These are phyloP conservation scores for Ophiostoma australiae DNA, from an alignment of 2,329 filamentous ascomycete species.

Conservation along the genomic window DNA sequence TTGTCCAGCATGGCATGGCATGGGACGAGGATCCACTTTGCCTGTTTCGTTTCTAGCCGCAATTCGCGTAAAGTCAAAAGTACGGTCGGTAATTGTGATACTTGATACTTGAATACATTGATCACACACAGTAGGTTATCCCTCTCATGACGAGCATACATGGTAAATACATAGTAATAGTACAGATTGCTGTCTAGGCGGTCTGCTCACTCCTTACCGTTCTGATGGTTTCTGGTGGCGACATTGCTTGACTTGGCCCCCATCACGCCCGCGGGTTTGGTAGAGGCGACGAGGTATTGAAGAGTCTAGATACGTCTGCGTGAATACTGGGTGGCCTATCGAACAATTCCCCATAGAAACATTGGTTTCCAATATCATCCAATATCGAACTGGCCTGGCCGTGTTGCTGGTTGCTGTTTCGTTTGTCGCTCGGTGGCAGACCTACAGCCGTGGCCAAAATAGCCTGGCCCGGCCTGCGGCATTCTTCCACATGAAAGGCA, in stretches of 20 bases:
- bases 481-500: not conserved
- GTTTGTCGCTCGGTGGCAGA: not conserved
- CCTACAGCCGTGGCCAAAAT: constrained; percentile 4
- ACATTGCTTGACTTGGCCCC: constrained; percentile 6
- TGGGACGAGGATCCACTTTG: constrained; percentile 4
- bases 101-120: not conserved
- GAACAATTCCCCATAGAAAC: not conserved
- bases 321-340: not conserved
- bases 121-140: not conserved
- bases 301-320: no score
- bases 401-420: not conserved
- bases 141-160: not conserved
- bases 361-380: not conserved
- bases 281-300: not conserved
- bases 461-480: not conserved
- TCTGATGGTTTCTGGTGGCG: constrained; percentile 19
- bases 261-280: not conserved
- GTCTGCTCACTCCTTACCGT: constrained; percentile 6
- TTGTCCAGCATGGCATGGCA: not conserved
- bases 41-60: constrained; percentile 14
- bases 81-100: not conserved
- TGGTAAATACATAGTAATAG: not conserved
- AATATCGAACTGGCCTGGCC: not conserved
- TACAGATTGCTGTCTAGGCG: not conserved
- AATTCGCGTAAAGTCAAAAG: constrained; percentile 2